phyloP scores from a whole-genome alignment of 805 yeast species.

The Hanseniaspora lachancei region DNA sequence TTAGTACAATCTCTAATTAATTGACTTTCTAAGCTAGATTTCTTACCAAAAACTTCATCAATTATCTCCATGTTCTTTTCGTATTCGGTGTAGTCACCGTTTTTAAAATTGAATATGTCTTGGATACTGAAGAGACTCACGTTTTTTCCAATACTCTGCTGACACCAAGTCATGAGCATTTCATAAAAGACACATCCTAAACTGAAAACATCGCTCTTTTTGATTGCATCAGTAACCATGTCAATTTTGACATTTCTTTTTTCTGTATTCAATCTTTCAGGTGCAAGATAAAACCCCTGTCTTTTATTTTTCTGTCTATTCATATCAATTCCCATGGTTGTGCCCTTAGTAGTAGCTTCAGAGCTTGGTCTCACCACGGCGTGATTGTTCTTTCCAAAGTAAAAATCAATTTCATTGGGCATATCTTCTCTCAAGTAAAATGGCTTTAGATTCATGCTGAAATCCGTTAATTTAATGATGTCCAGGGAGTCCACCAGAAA shows the following conservation, averaged over 20 bases:
- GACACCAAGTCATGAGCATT: slow-evolving; percentile 34
- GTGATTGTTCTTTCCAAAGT: slow-evolving; percentile 37
- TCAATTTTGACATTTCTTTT: slow-evolving; percentile 17
- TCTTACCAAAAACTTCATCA: slow-evolving; percentile 41
- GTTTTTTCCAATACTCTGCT: slow-evolving; percentile 40
- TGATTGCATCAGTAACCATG: slow-evolving; percentile 15
- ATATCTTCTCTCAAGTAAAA: slow-evolving; percentile 78
- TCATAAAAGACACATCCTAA: slow-evolving; percentile 86
- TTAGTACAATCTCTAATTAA: slow-evolving; percentile 53
- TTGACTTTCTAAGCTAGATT: neutral
- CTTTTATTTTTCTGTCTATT: slow-evolving; percentile 21
- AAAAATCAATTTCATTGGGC: slow-evolving; percentile 83
- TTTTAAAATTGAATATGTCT: slow-evolving; percentile 70
- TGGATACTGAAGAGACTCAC: slow-evolving; percentile 75
- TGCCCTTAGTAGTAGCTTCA: neutral
- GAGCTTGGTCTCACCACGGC: neutral
- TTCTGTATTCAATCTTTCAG: slow-evolving; percentile 56
- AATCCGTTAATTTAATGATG: slow-evolving; percentile 73
- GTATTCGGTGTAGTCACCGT: slow-evolving; percentile 47
- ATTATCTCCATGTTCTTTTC: slow-evolving; percentile 13
- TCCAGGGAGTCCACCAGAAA: slow-evolving; percentile 77
- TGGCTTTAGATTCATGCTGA: slow-evolving; percentile 68
- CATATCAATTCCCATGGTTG: neutral
- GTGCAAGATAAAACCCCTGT: slow-evolving; percentile 81
- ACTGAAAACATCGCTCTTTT: slow-evolving; percentile 69